A percentile compares a stretch with the other conserved stretches of the same genome.
phyloP scores from a whole-genome alignment of 2,329 filamentous ascomycete species.

The Botrytis aclada region DNA sequence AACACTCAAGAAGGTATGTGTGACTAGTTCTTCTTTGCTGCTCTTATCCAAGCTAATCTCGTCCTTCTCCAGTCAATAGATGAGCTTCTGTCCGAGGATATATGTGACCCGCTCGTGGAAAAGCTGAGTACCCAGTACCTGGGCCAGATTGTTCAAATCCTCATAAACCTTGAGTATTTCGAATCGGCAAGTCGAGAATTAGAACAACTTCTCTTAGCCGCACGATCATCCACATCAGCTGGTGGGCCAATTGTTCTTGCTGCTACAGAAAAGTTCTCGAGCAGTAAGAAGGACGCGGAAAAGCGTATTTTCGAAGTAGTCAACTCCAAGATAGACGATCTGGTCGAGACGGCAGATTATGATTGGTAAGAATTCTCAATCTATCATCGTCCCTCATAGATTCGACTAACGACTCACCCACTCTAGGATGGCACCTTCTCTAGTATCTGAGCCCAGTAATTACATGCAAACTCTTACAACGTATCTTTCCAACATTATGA shows the following conservation, averaged over 20 bases:
- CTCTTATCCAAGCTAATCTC: not conserved
- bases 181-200: constrained; percentile 89
- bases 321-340: constrained; percentile 96
- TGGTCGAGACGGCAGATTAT: constrained; percentile 96
- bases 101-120: constrained; percentile 86
- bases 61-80: constrained; percentile 67
- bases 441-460: constrained; percentile 72
- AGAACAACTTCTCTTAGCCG: constrained; percentile 79
- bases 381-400: not conserved
- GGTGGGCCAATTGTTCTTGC: constrained; percentile 75
- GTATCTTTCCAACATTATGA: constrained; percentile 96
- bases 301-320: constrained; percentile 98
- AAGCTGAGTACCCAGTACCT: constrained; percentile 88
- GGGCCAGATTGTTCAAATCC: constrained; percentile 95
- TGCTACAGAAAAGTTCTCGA: constrained; percentile 82
- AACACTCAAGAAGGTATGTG: constrained; percentile 69
- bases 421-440: constrained; percentile 53
- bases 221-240: constrained; percentile 75
- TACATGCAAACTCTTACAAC: constrained; percentile 95
- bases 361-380: constrained; percentile 64
- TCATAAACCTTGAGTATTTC: constrained; percentile 97
- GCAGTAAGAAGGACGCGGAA: constrained; percentile 92
- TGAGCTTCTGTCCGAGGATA: constrained; percentile 86
- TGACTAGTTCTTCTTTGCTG: constrained; percentile 13
- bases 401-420: constrained; percentile 21